phyloP scores from a whole-genome alignment of 768 basidiomycete species.

The Auriscalpium orientale region DNA sequence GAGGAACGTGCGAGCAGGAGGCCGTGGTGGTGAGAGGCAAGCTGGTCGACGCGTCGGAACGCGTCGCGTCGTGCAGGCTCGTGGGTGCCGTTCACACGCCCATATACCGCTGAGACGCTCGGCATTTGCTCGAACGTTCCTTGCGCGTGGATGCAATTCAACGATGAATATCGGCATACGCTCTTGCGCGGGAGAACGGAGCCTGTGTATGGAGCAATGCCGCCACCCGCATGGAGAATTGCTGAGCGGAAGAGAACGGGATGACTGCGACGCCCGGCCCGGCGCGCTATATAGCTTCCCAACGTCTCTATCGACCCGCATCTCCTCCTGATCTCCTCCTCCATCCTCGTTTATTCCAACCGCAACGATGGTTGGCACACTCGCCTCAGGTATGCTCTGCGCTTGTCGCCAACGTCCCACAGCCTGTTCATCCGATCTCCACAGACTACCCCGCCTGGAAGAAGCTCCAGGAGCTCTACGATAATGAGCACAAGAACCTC shows the following conservation, averaged over 20 bases:
- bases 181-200: too few species aligned
- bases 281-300: too few species aligned
- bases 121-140: too few species aligned
- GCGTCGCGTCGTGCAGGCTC: neutral
- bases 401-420: neutral
- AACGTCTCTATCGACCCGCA: neutral
- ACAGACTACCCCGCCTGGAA: slow-evolving; percentile 87
- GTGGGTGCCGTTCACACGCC: too few species aligned
- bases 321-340: neutral
- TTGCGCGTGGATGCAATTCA: too few species aligned
- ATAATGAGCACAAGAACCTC: slow-evolving; percentile 62
- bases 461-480: slow-evolving; percentile 81
- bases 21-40: neutral
- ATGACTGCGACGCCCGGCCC: neutral
- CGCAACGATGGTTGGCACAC: slow-evolving; percentile 13
- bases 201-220: too few species aligned
- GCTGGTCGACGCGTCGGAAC: neutral
- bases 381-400: slow-evolving; percentile 13
- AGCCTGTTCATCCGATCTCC: neutral
- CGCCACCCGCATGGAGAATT: neutral
- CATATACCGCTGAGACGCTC: too few species aligned
- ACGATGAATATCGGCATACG: too few species aligned
- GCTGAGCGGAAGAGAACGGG: neutral
- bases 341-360: neutral
- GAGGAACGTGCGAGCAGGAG: neutral